phyloP scores from a whole-genome alignment of 257 asterid genomes.

The Agastache rugosa region DNA sequence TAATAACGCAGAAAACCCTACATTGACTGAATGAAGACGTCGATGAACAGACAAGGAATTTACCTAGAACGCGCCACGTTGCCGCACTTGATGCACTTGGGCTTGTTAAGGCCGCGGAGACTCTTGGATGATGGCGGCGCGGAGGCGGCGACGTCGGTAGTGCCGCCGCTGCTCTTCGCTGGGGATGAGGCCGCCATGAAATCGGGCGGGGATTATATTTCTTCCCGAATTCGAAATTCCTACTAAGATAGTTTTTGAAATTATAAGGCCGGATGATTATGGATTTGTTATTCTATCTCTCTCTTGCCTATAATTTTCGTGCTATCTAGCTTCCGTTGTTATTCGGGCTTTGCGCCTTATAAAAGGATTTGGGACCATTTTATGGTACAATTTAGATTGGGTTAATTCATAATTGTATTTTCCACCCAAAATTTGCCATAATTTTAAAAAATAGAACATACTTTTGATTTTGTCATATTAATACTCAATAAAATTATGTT shows the following conservation, averaged over 20 bases:
- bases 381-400: too few species aligned
- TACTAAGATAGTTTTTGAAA: not conserved
- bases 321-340: too few species aligned
- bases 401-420: too few species aligned
- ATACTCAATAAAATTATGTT: too few species aligned
- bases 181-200: constrained; percentile 62
- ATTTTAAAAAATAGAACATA: too few species aligned
- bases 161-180: constrained; percentile 47
- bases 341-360: too few species aligned
- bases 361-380: too few species aligned
- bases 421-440: too few species aligned
- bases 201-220: constrained; percentile 29
- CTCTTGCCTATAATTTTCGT: too few species aligned
- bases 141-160: constrained; percentile 38
- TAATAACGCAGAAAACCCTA: constrained; percentile 18
- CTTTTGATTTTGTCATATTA: too few species aligned
- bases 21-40: constrained; percentile 10
- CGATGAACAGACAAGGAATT: not conserved
- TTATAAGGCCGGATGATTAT: too few species aligned
- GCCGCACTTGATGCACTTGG: constrained; percentile 97
- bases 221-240: constrained; percentile 33
- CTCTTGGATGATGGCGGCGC: constrained; percentile 53
- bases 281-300: too few species aligned
- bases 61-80: constrained; percentile 99
- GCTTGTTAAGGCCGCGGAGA: constrained; percentile 93